Percentiles rank a stretch among this genome's conserved stretches.
phyloP scores from a whole-genome alignment of 2,329 filamentous ascomycete genomes.

The Epichloe festucae region DNA sequence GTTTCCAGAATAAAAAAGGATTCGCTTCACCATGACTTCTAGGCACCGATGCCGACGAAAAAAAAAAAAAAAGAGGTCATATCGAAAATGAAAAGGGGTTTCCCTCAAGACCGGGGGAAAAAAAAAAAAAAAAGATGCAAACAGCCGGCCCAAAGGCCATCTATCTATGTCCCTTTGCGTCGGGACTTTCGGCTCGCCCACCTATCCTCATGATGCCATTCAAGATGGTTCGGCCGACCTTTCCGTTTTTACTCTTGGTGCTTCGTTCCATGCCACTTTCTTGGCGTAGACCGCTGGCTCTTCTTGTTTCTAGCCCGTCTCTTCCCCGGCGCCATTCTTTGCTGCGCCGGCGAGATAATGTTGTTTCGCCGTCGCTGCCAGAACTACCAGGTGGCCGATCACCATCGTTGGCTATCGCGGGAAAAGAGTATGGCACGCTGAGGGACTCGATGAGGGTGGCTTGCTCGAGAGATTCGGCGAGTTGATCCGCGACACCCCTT shows the following conservation, averaged over 20 bases:
- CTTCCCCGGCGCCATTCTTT: conserved; percentile 18
- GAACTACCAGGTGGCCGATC: conserved; percentile 34
- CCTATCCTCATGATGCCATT: conserved; percentile 33
- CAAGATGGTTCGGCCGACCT: conserved; percentile 28
- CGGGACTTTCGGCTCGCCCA: conserved; percentile 26
- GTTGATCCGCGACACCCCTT: conserved; percentile 20
- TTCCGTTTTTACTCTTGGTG: conserved; percentile 25
- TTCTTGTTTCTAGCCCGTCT: conserved; percentile 15
- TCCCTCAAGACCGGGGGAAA: background rate
- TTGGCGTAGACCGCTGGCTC: conserved; percentile 15
- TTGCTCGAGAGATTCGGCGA: conserved; percentile 37
- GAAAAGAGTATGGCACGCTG: conserved; percentile 13
- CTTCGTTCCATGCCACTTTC: conserved; percentile 15
- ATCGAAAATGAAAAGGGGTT: background rate
- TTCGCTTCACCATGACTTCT: background rate
- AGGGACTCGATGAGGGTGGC: conserved; percentile 23
- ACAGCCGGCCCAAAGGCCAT: background rate
- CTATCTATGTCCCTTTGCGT: conserved; percentile 18
- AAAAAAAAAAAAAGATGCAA: background rate
- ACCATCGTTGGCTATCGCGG: conserved; percentile 15
- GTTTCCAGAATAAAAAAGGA: background rate
- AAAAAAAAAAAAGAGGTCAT: too few relatives aligned
- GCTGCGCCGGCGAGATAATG: conserved; percentile 15
- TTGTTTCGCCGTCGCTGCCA: conserved; percentile 29
- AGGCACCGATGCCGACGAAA: too few relatives aligned